Conservation (phyloP, 495 filamentous ascomycete genomes). For the Halenospora varia region DNA sequence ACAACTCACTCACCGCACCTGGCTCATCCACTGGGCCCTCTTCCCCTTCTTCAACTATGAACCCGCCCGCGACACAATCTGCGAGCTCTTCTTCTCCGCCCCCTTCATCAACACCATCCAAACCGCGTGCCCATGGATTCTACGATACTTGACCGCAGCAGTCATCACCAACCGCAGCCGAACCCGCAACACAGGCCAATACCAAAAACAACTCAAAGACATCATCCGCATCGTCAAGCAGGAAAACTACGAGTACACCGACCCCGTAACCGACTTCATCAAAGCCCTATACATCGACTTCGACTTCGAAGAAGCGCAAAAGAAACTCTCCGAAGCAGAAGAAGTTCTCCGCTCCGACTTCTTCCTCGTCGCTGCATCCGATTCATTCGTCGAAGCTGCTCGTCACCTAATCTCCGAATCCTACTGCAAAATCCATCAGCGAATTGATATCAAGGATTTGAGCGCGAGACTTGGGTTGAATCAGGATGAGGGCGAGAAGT, state of each 20-base stretch:
- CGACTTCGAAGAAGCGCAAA: slow-evolving; percentile 97
- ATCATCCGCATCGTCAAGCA: slow-evolving; percentile 90
- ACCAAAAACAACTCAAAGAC: slow-evolving; percentile 98
- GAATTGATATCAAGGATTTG: slow-evolving; percentile 96
- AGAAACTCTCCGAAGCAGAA: slow-evolving; percentile 84
- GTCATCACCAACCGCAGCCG: slow-evolving; percentile 93
- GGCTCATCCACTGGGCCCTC: slow-evolving; percentile 96
- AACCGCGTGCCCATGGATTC: slow-evolving; percentile 93
- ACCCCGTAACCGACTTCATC: slow-evolving; percentile 93
- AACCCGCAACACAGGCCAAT: slow-evolving; percentile 73
- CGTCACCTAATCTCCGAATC: slow-evolving; percentile 94
- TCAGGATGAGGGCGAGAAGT: slow-evolving; percentile 96
- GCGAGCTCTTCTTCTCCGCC: slow-evolving; percentile 94
- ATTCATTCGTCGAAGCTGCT: slow-evolving; percentile 90
- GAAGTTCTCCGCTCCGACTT: slow-evolving; percentile 90
- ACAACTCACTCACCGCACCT: slow-evolving; percentile 90
- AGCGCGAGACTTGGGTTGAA: slow-evolving; percentile 84
- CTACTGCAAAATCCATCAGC: slow-evolving; percentile 99
- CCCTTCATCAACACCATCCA: slow-evolving; percentile 99
- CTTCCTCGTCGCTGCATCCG: slow-evolving; percentile 82
- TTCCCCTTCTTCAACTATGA: slow-evolving; percentile 99
- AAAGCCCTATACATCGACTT: slow-evolving; percentile 97
- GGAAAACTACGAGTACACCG: slow-evolving; percentile 94
- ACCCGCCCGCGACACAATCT: slow-evolving; percentile 79
- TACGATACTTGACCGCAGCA: slow-evolving; percentile 89